Conservation (phyloP, 805 yeast species). For the Cyberlindnera maritima region DNA sequence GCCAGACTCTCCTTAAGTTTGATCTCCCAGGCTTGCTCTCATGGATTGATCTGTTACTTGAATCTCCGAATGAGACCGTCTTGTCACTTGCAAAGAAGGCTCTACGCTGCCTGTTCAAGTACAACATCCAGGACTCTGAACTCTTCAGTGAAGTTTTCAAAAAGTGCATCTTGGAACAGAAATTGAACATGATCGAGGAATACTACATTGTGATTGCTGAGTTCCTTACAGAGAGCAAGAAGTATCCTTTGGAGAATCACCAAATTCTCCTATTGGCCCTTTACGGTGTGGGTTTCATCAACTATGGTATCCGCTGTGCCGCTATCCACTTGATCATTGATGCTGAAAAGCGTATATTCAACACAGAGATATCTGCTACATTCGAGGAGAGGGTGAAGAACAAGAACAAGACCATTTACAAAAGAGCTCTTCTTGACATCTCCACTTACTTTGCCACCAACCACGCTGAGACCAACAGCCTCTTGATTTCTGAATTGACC, state of each 20-base stretch:
- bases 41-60: constrained; percentile 80
- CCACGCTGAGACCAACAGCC: constrained; percentile 57
- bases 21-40: constrained; percentile 63
- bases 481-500: constrained; percentile 70
- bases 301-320: constrained; percentile 59
- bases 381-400: constrained; percentile 73
- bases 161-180: constrained; percentile 66
- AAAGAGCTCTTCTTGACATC: constrained; percentile 77
- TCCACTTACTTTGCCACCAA: constrained; percentile 67
- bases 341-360: constrained; percentile 59
- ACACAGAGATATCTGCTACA: constrained; percentile 50
- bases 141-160: constrained; percentile 56
- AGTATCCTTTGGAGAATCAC: constrained; percentile 51
- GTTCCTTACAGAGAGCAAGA: constrained; percentile 47
- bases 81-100: constrained; percentile 69
- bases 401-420: constrained; percentile 77
- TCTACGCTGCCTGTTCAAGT: constrained; percentile 58
- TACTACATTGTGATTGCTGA: constrained; percentile 74
- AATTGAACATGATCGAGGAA: constrained; percentile 52
- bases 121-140: constrained; percentile 54
- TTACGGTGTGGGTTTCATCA: constrained; percentile 76
- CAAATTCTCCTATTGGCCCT: constrained; percentile 73
- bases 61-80: constrained; percentile 53
- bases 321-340: constrained; percentile 71
- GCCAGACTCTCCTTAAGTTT: constrained; percentile 59